These are phyloP conservation scores for Kuraishia capsulata DNA, from an alignment of 805 yeast genomes.

Conservation along the genomic window DNA sequence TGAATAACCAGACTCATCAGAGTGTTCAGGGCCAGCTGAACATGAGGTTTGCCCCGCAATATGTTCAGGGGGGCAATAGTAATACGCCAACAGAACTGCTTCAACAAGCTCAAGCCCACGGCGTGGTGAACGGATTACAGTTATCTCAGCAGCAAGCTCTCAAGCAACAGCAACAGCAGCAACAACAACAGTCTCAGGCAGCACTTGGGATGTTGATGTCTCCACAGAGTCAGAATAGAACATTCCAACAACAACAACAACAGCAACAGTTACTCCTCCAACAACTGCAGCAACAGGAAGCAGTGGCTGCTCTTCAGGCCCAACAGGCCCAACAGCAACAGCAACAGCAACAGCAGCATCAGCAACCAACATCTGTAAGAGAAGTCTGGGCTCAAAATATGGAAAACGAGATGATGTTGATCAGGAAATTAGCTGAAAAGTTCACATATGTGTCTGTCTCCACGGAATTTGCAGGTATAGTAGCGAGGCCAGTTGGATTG, in stretches of 20 bases:
- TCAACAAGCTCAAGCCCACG: conserved; percentile 7
- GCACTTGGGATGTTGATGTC: conserved; percentile 25
- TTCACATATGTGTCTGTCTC: conserved; percentile 61
- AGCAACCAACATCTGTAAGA: conserved; percentile 39
- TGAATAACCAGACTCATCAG: not conserved
- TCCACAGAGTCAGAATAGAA: conserved; percentile 22
- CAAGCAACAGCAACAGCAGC: too few species aligned
- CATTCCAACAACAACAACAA: conserved; percentile 19
- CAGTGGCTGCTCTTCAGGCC: conserved; percentile 12
- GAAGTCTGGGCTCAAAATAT: conserved; percentile 72
- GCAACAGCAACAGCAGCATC: conserved; percentile 20
- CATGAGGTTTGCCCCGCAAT: conserved; percentile 7
- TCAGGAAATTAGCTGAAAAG: conserved; percentile 48
- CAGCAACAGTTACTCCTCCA: conserved; percentile 14
- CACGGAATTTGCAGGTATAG: conserved; percentile 93
- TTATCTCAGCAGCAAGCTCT: conserved; percentile 13
- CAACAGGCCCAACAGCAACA: conserved; percentile 13
- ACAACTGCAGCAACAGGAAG: conserved; percentile 8
- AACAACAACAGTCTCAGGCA: too few species aligned
- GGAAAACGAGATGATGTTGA: conserved; percentile 54
- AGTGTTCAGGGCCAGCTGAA: too few species aligned
- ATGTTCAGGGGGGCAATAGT: conserved; percentile 5
- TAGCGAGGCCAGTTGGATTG: conserved; percentile 92
- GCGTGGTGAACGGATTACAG: too few species aligned
- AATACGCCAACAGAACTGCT: conserved; percentile 6